Evolutionary conservation across 2,329 filamentous ascomycete species (phyloP).

Genomic region (Botrytis elliptica): DNA sequence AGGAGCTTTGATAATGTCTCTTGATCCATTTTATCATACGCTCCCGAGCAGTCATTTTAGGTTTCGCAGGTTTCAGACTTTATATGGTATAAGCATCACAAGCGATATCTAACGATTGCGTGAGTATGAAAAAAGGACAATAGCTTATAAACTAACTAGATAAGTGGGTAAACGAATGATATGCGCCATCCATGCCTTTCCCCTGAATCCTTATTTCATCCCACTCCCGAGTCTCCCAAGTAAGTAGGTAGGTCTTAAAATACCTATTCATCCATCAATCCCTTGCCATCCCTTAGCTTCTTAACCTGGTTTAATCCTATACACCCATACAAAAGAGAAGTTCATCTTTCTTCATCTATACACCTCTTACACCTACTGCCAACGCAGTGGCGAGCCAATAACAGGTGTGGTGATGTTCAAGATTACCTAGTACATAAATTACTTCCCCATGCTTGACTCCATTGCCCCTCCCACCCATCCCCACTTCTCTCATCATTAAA

Average conservation of each 20-base stretch:
- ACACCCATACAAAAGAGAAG: slow-evolving; percentile 28
- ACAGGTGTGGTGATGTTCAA: slow-evolving; percentile 10
- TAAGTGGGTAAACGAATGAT: slow-evolving; percentile 30
- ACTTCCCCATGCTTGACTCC: not conserved
- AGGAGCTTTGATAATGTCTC: not conserved
- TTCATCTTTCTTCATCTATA: not conserved
- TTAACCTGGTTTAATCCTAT: slow-evolving; percentile 23
- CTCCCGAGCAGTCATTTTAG: not conserved
- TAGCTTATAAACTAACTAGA: not conserved
- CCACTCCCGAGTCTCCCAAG: not conserved
- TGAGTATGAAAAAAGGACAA: not conserved
- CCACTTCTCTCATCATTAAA: not conserved
- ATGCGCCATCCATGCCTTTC: slow-evolving; percentile 35
- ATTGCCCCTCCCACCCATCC: not conserved
- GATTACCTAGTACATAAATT: slow-evolving; percentile 22
- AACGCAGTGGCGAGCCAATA: not conserved
- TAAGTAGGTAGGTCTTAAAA: not conserved
- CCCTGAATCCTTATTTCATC: slow-evolving; percentile 21
- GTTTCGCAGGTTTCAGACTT: not conserved
- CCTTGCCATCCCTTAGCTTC: slow-evolving; percentile 5
- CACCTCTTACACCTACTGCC: not conserved
- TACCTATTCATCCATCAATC: not conserved
- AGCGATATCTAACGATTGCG: not conserved
- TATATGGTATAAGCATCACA: not conserved
- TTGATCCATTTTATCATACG: not conserved